These are phyloP conservation scores for Quercus lobata DNA, from an alignment of 331 rosid genomes.

Conservation along the genomic window DNA sequence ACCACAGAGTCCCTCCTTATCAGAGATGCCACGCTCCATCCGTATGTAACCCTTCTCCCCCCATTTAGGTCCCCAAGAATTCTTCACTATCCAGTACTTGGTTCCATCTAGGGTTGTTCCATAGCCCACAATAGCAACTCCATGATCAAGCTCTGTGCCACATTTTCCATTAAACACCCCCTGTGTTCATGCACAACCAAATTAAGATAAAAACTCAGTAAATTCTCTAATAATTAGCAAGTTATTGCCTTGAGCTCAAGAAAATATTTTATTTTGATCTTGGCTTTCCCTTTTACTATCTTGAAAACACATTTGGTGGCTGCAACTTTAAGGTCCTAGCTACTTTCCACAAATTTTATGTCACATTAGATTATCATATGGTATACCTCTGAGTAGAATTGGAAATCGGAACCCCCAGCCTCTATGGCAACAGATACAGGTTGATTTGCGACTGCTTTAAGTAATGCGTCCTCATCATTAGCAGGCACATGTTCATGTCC, in stretches of 20 bases:
- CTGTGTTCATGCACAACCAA: constrained; percentile 22
- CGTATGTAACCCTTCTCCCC: constrained; percentile 87
- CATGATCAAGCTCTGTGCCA: constrained; percentile 72
- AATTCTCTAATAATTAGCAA: not conserved
- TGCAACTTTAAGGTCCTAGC: not conserved
- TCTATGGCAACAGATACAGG: constrained; percentile 81
- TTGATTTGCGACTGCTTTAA: constrained; percentile 77
- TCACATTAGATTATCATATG: not conserved
- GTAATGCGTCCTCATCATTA: constrained; percentile 59
- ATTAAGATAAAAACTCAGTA: not conserved
- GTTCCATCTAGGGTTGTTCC: constrained; percentile 72
- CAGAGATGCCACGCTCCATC: constrained; percentile 41
- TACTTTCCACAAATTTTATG: not conserved
- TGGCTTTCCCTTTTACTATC: not conserved
- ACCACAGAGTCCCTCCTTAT: constrained; percentile 64
- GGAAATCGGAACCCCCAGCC: constrained; percentile 60
- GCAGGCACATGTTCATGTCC: constrained; percentile 64
- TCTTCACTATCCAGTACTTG: constrained; percentile 73
- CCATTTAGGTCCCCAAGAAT: constrained; percentile 86
- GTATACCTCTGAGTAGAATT: constrained; percentile 71
- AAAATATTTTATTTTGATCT: too few relatives aligned
- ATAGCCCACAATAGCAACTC: constrained; percentile 81
- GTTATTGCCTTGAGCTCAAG: not conserved
- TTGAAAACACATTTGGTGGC: not conserved
- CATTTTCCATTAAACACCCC: constrained; percentile 78